Evolutionary conservation across 495 filamentous ascomycete genomes (phyloP).

Genomic region (Penicillium soppii): DNA sequence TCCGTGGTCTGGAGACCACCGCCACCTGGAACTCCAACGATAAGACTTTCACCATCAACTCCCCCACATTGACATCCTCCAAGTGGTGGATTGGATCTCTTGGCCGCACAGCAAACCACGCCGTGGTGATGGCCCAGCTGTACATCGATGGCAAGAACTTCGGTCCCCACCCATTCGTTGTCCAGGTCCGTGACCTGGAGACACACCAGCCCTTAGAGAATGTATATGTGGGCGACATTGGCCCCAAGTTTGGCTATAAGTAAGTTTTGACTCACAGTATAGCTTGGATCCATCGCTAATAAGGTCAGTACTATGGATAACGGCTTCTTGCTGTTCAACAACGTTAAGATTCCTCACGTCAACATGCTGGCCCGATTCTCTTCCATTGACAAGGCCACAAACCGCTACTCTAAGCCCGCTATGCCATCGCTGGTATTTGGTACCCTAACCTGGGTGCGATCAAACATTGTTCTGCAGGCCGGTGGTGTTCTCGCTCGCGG

Average conservation of each 20-base stretch:
- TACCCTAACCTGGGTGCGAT: conserved; percentile 70
- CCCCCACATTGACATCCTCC: conserved; percentile 63
- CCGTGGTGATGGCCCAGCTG: conserved; percentile 72
- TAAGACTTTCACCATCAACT: conserved; percentile 69
- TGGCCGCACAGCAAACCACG: conserved; percentile 70
- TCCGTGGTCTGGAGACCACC: conserved; percentile 70
- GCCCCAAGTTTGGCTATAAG: conserved; percentile 71
- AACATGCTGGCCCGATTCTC: conserved; percentile 70
- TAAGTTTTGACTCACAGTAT: conserved; percentile 11
- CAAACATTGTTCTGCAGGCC: conserved; percentile 66
- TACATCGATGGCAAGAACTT: conserved; percentile 60
- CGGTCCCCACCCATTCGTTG: conserved; percentile 74
- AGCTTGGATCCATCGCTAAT: not conserved
- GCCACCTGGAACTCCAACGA: conserved; percentile 67
- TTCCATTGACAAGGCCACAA: conserved; percentile 57
- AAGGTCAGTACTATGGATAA: conserved; percentile 66
- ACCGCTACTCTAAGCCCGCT: conserved; percentile 61
- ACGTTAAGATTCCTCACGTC: conserved; percentile 65
- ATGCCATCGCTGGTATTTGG: conserved; percentile 67
- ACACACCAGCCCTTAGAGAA: conserved; percentile 71
- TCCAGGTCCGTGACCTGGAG: conserved; percentile 68
- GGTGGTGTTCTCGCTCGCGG: conserved; percentile 69
- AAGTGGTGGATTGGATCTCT: conserved; percentile 83
- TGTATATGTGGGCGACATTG: conserved; percentile 70
- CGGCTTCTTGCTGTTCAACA: conserved; percentile 70